These are phyloP conservation scores for Prunus mira DNA, from an alignment of 306 rosid genomes.

Conservation along the genomic window DNA sequence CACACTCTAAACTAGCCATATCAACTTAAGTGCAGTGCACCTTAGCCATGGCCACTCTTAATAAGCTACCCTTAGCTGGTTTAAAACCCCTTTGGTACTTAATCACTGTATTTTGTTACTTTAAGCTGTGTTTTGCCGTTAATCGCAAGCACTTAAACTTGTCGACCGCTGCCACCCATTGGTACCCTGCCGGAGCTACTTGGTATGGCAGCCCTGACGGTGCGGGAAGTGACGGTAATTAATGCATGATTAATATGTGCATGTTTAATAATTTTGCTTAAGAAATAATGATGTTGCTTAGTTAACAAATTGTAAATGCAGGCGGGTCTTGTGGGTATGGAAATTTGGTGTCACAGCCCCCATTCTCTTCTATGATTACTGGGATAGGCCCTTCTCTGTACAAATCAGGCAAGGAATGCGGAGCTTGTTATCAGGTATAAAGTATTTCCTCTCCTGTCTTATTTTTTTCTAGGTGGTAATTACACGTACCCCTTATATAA, in stretches of 20 bases:
- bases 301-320: constrained; percentile 6
- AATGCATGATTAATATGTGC: neutral
- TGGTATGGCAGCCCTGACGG: constrained; percentile 45
- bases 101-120: constrained; percentile 20
- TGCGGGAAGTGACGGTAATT: constrained; percentile 36
- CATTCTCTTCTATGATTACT: constrained; percentile 45
- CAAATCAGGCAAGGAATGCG: constrained; percentile 39
- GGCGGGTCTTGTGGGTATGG: constrained; percentile 55
- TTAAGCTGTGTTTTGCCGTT: constrained; percentile 21
- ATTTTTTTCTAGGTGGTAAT: too few species aligned
- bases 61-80: neutral
- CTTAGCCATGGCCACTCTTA: constrained; percentile 12
- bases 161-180: constrained; percentile 20
- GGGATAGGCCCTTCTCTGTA: constrained; percentile 41
- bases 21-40: neutral
- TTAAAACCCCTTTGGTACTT: neutral
- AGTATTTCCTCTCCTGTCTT: too few species aligned
- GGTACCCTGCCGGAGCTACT: constrained; percentile 45
- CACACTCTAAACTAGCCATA: neutral
- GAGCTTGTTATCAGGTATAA: constrained; percentile 44
- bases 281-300: neutral
- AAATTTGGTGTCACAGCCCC: constrained; percentile 32
- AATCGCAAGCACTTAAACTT: constrained; percentile 26
- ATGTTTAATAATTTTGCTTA: neutral
- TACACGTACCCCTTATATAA: too few species aligned